Percentiles rank a stretch among this genome's conserved stretches.
Evolutionary conservation across 768 basidiomycete species (phyloP).

Genomic region (Imleria badia): DNA sequence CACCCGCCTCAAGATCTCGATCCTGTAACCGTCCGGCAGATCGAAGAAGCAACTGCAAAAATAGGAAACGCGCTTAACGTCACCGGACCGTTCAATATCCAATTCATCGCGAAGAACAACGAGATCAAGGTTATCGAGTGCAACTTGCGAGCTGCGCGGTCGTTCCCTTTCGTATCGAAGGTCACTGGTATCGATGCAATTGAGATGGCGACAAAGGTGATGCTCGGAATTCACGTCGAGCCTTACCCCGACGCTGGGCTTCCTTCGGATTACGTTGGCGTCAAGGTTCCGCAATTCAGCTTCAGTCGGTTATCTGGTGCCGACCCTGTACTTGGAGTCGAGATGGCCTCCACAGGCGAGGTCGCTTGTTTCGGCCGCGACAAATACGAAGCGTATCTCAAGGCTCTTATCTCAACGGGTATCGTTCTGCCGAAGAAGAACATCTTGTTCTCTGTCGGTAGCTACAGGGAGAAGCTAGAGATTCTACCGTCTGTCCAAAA

Average conservation of each 20-base stretch:
- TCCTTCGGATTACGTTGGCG: constrained; percentile 92
- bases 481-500: constrained; percentile 94
- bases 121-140: constrained; percentile 99
- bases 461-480: constrained; percentile 96
- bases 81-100: constrained; percentile 98
- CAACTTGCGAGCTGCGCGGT: constrained; percentile 95
- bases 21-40: constrained; percentile 92
- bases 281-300: constrained; percentile 99
- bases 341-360: constrained; percentile 99
- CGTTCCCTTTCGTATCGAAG: constrained; percentile 99
- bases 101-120: constrained; percentile 99
- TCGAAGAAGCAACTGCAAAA: constrained; percentile 96
- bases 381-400: constrained; percentile 98
- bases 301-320: constrained; percentile 96
- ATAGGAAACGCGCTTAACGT: constrained; percentile 98
- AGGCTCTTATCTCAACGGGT: constrained; percentile 95
- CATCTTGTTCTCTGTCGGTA: constrained; percentile 94
- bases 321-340: constrained; percentile 95
- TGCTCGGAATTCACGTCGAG: constrained; percentile 88
- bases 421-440: constrained; percentile 96
- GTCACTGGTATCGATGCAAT: constrained; percentile 98
- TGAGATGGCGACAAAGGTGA: constrained; percentile 98
- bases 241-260: constrained; percentile 87
- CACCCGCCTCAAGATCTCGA: constrained; percentile 98
- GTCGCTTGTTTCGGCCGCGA: constrained; percentile 98